Percentiles rank a stretch among this genome's conserved stretches.
These are phyloP conservation scores for Alternaria ethzedia DNA, from an alignment of 2,329 filamentous ascomycete genomes.

Conservation along the genomic window DNA sequence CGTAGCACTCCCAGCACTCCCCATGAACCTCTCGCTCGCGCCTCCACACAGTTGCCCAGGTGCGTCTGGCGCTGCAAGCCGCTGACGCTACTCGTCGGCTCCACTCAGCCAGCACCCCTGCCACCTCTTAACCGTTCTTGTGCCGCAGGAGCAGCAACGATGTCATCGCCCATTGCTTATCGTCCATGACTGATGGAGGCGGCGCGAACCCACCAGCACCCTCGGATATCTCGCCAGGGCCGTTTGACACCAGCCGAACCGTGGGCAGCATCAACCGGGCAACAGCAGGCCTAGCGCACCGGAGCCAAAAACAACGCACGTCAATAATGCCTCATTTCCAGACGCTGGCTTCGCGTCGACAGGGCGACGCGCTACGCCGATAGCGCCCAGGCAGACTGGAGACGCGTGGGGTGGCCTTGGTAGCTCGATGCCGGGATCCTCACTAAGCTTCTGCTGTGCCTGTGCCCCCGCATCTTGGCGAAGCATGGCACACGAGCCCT, in stretches of 20 bases:
- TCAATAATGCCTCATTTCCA: conserved; percentile 23
- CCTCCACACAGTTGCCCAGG: conserved; percentile 10
- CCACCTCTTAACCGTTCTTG: conserved; percentile 14
- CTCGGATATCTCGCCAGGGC: neutral
- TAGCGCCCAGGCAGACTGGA: conserved; percentile 12
- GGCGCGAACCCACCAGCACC: conserved; percentile 9
- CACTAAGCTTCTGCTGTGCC: conserved; percentile 25
- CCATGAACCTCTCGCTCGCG: neutral
- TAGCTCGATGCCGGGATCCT: conserved; percentile 15
- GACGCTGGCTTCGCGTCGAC: neutral
- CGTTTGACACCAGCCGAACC: neutral
- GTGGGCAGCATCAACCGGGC: neutral
- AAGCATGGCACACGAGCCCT: neutral
- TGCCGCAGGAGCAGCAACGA: conserved; percentile 9
- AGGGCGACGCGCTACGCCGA: conserved; percentile 12
- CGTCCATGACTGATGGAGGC: conserved; percentile 16
- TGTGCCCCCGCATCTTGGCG: conserved; percentile 18
- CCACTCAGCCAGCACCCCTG: conserved; percentile 18
- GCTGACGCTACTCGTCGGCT: conserved; percentile 26
- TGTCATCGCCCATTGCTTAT: conserved; percentile 31
- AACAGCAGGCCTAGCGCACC: conserved; percentile 6
- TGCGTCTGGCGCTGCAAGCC: conserved; percentile 16
- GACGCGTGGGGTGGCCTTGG: conserved; percentile 17
- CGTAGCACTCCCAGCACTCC: neutral
- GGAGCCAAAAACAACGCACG: conserved; percentile 14